phyloP scores from a whole-genome alignment of 1,284 basidiomycete species.

The Ceratobasidium sp. region DNA sequence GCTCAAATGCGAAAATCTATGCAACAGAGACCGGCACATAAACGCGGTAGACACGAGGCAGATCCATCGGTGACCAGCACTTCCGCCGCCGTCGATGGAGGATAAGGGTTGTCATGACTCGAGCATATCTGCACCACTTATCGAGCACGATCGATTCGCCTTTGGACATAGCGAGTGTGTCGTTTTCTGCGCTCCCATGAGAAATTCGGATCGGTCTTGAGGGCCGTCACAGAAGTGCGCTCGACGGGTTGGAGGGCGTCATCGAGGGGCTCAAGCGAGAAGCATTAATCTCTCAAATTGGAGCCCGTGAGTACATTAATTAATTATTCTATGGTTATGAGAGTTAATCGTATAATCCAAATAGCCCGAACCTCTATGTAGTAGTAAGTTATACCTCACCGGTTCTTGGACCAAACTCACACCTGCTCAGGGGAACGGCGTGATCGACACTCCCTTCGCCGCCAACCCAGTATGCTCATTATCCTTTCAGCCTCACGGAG shows the following conservation, averaged over 20 bases:
- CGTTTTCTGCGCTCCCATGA: slow-evolving; percentile 81
- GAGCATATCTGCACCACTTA: too few species aligned
- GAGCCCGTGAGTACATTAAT: too few species aligned
- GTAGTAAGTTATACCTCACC: neutral
- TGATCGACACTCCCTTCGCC: slow-evolving; percentile 4
- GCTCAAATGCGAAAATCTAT: too few species aligned
- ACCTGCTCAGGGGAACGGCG: neutral
- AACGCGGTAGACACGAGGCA: too few species aligned
- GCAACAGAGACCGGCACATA: too few species aligned
- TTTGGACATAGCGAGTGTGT: slow-evolving; percentile 65
- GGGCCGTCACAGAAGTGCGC: slow-evolving; percentile 77
- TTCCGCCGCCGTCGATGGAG: slow-evolving; percentile 75
- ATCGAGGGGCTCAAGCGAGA: slow-evolving; percentile 54
- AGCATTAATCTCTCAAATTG: slow-evolving; percentile 50
- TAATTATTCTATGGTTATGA: too few species aligned
- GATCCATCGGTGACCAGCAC: too few species aligned
- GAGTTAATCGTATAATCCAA: too few species aligned
- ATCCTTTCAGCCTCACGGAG: neutral
- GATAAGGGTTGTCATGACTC: slow-evolving; percentile 59
- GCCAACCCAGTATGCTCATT: neutral
- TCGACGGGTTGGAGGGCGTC: slow-evolving; percentile 69
- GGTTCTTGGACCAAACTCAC: neutral
- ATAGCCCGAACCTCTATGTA: neutral
- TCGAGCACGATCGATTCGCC: neutral
- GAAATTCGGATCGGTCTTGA: slow-evolving; percentile 76